Percentiles rank a stretch among this genome's conserved stretches.
These are phyloP conservation scores for Myrica gale DNA, from an alignment of 306 rosid genomes.

Conservation along the genomic window DNA sequence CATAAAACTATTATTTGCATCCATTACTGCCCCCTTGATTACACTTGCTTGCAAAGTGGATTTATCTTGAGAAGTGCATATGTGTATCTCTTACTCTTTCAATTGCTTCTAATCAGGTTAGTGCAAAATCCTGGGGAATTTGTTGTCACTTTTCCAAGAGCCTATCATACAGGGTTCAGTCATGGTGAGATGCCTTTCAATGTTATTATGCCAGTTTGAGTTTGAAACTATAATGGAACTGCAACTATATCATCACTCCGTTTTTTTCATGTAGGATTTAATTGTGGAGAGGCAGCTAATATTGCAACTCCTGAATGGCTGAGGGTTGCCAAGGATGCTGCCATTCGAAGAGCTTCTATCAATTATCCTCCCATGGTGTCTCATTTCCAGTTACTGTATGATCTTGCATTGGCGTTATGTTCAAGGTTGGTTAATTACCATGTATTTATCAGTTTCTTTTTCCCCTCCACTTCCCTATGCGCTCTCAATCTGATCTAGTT, in stretches of 20 bases:
- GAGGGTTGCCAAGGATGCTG: conserved; percentile 95
- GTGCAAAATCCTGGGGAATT: conserved; percentile 99
- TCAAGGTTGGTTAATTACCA: conserved; percentile 66
- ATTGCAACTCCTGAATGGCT: conserved; percentile 99
- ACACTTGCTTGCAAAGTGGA: conserved; percentile 3
- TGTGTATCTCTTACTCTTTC: conserved; percentile 32
- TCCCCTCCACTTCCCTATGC: not conserved
- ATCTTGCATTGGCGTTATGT: conserved; percentile 85
- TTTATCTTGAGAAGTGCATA: conserved; percentile 13
- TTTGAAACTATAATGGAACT: conserved; percentile 1
- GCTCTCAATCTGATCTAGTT: not conserved
- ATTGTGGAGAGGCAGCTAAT: conserved; percentile 97
- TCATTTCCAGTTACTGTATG: conserved; percentile 95
- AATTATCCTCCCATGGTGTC: conserved; percentile 99
- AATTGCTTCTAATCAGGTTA: conserved; percentile 59
- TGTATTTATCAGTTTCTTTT: not conserved
- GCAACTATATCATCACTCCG: conserved; percentile 30
- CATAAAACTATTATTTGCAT: conserved; percentile 23
- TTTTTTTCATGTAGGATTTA: conserved; percentile 65
- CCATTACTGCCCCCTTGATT: conserved; percentile 3
- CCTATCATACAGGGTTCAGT: conserved; percentile 98
- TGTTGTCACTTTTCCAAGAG: conserved; percentile 99
- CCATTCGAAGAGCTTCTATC: conserved; percentile 94
- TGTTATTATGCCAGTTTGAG: conserved; percentile 14
- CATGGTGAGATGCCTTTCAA: conserved; percentile 67